Evolutionary conservation across 345 rosid species (phyloP).

Genomic region (Turritis glabra): DNA sequence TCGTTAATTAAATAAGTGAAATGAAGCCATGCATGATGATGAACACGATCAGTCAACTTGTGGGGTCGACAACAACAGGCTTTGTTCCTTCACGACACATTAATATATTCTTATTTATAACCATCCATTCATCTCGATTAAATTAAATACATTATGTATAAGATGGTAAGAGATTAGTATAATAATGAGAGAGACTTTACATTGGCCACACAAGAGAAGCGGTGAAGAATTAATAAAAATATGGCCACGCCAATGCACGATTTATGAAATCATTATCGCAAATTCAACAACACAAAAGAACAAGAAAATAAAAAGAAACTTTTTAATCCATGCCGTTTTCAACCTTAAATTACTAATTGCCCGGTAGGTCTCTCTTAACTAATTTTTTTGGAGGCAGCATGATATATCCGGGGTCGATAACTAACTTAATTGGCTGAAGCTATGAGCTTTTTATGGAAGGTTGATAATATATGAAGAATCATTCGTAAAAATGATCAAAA

Average conservation of each 20-base stretch:
- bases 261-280: slow-evolving; percentile 20
- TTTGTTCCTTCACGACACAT: slow-evolving; percentile 38
- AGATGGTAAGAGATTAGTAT: slow-evolving; percentile 21
- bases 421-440: not conserved
- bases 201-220: slow-evolving; percentile 38
- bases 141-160: slow-evolving; percentile 2
- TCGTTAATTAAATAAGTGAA: slow-evolving; percentile 23
- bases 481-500: not conserved
- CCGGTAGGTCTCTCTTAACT: slow-evolving; percentile 28
- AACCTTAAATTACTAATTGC: slow-evolving; percentile 23
- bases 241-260: slow-evolving; percentile 37
- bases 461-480: not conserved
- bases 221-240: slow-evolving; percentile 33
- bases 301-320: not conserved
- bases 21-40: slow-evolving; percentile 41
- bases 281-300: slow-evolving; percentile 10
- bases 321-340: slow-evolving; percentile 32
- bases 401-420: slow-evolving; percentile 1
- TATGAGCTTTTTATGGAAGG: not conserved
- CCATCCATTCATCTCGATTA: slow-evolving; percentile 1
- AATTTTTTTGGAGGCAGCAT: slow-evolving; percentile 30
- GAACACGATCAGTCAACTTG: slow-evolving; percentile 43
- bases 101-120: slow-evolving; percentile 14
- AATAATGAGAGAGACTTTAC: slow-evolving; percentile 25
- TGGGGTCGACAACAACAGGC: slow-evolving; percentile 39